These are phyloP conservation scores for Craspedostauros australis DNA, from an alignment of 108 stramenopile genomes.

Conservation along the genomic window DNA sequence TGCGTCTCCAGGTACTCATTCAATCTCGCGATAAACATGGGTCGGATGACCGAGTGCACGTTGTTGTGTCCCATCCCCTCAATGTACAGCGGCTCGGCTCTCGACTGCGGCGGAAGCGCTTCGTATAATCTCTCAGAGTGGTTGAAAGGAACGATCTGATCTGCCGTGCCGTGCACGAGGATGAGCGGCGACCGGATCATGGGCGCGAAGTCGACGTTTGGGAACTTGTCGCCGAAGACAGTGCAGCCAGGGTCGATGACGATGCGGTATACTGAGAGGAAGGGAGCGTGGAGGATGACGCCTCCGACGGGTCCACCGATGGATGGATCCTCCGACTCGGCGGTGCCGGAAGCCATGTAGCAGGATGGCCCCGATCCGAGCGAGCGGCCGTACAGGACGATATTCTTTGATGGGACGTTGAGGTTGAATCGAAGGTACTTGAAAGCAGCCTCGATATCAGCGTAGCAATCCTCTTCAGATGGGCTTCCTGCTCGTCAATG, in stretches of 20 bases:
- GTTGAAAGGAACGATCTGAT: slow-evolving; percentile 92
- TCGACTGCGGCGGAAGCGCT: slow-evolving; percentile 43
- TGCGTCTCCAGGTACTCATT: slow-evolving; percentile 70
- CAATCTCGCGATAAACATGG: slow-evolving; percentile 71
- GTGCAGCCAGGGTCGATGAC: slow-evolving; percentile 92
- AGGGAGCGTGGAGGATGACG: slow-evolving; percentile 93
- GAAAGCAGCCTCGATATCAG: slow-evolving; percentile 90
- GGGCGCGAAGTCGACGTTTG: slow-evolving; percentile 87
- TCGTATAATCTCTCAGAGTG: slow-evolving; percentile 80
- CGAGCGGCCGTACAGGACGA: slow-evolving; percentile 91
- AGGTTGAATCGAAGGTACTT: slow-evolving; percentile 69
- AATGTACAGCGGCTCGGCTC: slow-evolving; percentile 75
- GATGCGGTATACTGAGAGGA: slow-evolving; percentile 89
- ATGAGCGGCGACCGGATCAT: slow-evolving; percentile 67
- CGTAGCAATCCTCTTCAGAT: slow-evolving; percentile 90
- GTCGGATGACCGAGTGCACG: slow-evolving; percentile 73
- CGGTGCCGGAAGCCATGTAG: slow-evolving; percentile 81
- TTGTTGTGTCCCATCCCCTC: slow-evolving; percentile 91
- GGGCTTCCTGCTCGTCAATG: slow-evolving; percentile 64
- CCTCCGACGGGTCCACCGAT: slow-evolving; percentile 75
- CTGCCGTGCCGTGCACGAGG: slow-evolving; percentile 91
- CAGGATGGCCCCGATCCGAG: slow-evolving; percentile 94
- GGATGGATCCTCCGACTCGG: slow-evolving; percentile 43
- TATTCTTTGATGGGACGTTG: slow-evolving; percentile 73
- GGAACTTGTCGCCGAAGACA: slow-evolving; percentile 91